Conservation (phyloP, 1,284 basidiomycete genomes). For the Microbotryum intermedium region DNA sequence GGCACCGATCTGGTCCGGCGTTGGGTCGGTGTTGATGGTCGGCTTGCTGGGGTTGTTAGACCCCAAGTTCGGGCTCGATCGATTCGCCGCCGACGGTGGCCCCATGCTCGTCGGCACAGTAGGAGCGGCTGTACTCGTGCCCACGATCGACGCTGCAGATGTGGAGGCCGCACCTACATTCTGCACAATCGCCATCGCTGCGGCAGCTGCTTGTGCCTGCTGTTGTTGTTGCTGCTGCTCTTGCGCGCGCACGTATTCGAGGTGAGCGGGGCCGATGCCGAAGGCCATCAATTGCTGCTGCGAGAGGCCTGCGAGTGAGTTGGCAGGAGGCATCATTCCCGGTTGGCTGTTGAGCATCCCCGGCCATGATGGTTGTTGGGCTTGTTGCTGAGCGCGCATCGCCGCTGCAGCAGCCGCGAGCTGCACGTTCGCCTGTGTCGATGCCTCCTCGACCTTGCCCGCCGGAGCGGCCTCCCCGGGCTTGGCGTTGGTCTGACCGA, state of each 20-base stretch:
- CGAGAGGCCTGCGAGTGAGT: conserved; percentile 6
- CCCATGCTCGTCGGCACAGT: neutral
- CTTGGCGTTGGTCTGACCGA: conserved; percentile 9
- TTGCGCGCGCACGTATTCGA: neutral
- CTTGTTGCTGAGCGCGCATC: neutral
- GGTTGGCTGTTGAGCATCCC: conserved; percentile 5
- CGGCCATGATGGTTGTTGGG: neutral
- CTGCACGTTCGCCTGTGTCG: neutral
- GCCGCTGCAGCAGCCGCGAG: neutral
- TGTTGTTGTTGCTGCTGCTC: conserved; percentile 5
- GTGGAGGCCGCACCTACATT: neutral
- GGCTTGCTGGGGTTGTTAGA: neutral
- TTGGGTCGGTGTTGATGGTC: conserved; percentile 13
- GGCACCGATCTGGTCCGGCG: conserved; percentile 17
- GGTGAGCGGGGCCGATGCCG: conserved; percentile 1
- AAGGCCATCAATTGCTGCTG: conserved; percentile 5
- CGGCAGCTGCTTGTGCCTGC: neutral
- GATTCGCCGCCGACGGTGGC: neutral
- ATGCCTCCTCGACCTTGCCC: too few species aligned
- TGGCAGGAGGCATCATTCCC: neutral
- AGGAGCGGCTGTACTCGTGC: neutral
- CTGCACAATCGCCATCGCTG: neutral
- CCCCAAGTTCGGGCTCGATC: neutral
- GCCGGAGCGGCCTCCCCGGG: neutral
- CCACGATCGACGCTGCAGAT: neutral